Evolutionary conservation across 352 stramenopile species (phyloP).

Genomic region (Pilasporangium apinafurcum): DNA sequence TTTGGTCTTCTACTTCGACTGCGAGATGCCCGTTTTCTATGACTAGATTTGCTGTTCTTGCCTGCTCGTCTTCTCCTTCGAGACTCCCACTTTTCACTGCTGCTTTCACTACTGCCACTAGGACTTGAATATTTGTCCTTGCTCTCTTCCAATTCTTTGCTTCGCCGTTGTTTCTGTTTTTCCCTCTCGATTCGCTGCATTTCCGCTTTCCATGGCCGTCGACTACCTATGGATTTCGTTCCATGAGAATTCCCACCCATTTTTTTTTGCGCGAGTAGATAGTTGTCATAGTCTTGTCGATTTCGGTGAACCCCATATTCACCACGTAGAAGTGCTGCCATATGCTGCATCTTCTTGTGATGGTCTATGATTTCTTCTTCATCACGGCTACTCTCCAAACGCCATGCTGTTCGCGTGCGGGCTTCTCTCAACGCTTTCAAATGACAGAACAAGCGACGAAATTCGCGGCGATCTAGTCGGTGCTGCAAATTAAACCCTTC

Average conservation of each 20-base stretch:
- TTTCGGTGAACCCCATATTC: constrained; percentile 23
- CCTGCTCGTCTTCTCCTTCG: background rate
- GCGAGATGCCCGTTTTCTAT: background rate
- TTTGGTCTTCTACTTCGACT: background rate
- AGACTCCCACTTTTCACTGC: background rate
- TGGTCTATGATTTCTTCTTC: constrained; percentile 4
- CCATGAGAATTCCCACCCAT: background rate
- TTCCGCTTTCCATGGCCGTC: background rate
- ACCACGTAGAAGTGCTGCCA: constrained; percentile 11
- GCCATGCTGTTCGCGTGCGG: background rate
- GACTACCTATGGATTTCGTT: constrained; percentile 5
- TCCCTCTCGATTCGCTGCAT: background rate
- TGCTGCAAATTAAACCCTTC: constrained; percentile 34
- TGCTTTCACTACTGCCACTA: background rate
- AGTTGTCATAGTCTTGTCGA: constrained; percentile 43
- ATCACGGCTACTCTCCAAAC: too few relatives aligned
- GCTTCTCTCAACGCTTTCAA: constrained; percentile 22
- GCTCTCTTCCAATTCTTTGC: background rate
- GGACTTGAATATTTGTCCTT: constrained; percentile 2
- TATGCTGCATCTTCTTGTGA: constrained; percentile 6
- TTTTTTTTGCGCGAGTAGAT: constrained; percentile 11
- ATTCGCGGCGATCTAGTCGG: constrained; percentile 22
- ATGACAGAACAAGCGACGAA: constrained; percentile 27
- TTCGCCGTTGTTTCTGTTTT: background rate
- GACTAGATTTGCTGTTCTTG: background rate